These are phyloP conservation scores for Elaeagnus macrophylla DNA, from an alignment of 306 rosid genomes.

Conservation along the genomic window DNA sequence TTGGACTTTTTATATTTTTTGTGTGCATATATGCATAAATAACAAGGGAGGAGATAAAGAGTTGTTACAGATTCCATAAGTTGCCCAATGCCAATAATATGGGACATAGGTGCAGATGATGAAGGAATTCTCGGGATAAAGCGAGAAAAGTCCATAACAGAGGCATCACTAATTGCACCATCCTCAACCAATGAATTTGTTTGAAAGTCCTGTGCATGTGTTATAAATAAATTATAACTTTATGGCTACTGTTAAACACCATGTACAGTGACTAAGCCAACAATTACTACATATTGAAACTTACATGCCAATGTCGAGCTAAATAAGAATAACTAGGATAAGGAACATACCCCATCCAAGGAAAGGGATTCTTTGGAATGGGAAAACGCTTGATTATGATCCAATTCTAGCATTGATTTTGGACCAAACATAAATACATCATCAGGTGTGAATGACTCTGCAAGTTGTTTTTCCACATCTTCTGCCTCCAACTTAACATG, in stretches of 20 bases:
- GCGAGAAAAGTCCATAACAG: conserved; percentile 61
- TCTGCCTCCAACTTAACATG: conserved; percentile 57
- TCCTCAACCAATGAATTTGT: conserved; percentile 59
- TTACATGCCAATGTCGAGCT: too few relatives aligned
- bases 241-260: neutral
- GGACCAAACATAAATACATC: conserved; percentile 81
- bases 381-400: conserved; percentile 25
- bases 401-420: conserved; percentile 48
- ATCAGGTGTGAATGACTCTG: conserved; percentile 67
- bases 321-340: too few relatives aligned
- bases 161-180: conserved; percentile 72
- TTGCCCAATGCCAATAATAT: conserved; percentile 80
- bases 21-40: conserved; percentile 2
- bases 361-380: conserved; percentile 46
- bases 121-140: conserved; percentile 60
- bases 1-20: neutral
- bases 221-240: neutral
- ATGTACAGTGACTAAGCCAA: too few relatives aligned
- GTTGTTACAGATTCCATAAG: conserved; percentile 76
- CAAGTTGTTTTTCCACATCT: conserved; percentile 46
- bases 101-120: conserved; percentile 32
- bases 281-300: too few relatives aligned
- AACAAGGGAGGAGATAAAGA: conserved; percentile 1
- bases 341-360: conserved; percentile 42
- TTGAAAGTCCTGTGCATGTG: conserved; percentile 53